Base-by-base conservation (phyloP, 1,284 basidiomycete species). In the Sutorius eximius region DNA sequence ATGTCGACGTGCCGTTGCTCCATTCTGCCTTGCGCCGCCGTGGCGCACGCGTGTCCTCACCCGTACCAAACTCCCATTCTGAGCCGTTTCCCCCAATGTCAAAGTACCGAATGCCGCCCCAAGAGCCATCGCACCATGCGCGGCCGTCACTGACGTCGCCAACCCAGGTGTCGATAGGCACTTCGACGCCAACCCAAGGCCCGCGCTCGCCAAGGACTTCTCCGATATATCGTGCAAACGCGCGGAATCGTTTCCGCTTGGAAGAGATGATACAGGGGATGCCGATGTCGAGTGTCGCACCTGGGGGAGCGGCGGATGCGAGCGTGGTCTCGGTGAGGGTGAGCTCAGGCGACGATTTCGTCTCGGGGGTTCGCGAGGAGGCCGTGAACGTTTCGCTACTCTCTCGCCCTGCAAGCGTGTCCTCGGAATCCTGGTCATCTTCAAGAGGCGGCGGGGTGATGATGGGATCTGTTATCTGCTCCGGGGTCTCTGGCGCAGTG, bases 181-280 rank as follows among this genome's bases (percentile, higher is more conserved):
- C 88, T 70, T 97, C 94, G 5, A 97, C 86, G 5, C 94, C 95
- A 5, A 97, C 90, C 93, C 93, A 97, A 0, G 89, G 85, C 0
- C 93, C 94, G 6, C 68, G 65, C 68, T 91, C 89, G 45, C 89
- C 91, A 50, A 82, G 79, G 5, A 95, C 82, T 62, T 89, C 86
- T 3, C 93, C 94, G 49, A 96, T 91, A 65, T 95, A 96, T 9
- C 92, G 78, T 20, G 93, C 91, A 61, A 85, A 87, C 1, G 93
- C 94, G 51, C 87, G 86, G 78, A 95, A 95, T 12, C 91, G 82
- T 55, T 86, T 87, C 30, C 89, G 81, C 63, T 89, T 89, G 34
- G 87, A 87, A 0, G 87, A 85, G 53, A 95, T 91, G 66, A 96
- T 93, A 73, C 93, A 96, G 0, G 93, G 92, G 45, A 96, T 95